Evolutionary conservation across 805 yeast species (phyloP).

Genomic region (Ogataea neopini): DNA sequence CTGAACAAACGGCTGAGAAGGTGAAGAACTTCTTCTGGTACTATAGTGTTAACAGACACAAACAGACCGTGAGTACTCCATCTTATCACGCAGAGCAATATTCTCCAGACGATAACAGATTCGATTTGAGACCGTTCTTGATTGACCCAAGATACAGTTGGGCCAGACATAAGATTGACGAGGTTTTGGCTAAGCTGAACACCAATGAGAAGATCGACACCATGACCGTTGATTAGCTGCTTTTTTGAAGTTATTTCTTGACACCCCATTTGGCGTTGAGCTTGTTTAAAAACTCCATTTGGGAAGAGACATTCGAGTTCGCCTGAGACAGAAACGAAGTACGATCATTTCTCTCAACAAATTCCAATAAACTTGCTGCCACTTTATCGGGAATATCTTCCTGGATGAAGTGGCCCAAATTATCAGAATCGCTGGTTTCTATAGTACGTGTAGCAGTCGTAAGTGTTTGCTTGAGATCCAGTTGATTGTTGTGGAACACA

Average conservation of each 20-base stretch:
- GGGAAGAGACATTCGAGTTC: constrained; percentile 19
- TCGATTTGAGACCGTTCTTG: constrained; percentile 93
- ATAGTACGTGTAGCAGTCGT: constrained; percentile 30
- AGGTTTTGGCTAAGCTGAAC: constrained; percentile 61
- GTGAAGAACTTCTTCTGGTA: constrained; percentile 91
- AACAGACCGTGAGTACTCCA: constrained; percentile 97
- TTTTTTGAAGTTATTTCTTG: constrained; percentile 16
- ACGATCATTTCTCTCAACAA: constrained; percentile 46
- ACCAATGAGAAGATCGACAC: constrained; percentile 37
- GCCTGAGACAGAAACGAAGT: constrained; percentile 34
- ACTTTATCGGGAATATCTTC: constrained; percentile 81
- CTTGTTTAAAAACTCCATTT: constrained; percentile 30
- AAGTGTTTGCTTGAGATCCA: constrained; percentile 20
- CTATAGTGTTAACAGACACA: constrained; percentile 94
- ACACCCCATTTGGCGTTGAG: constrained; percentile 38
- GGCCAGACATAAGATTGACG: constrained; percentile 88
- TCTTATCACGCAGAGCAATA: constrained; percentile 97
- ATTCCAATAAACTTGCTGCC: constrained; percentile 54
- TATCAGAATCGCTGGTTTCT: constrained; percentile 35
- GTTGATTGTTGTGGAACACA: constrained; percentile 52
- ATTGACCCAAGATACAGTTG: constrained; percentile 86
- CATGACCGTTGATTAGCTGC: constrained; percentile 45
- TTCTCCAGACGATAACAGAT: constrained; percentile 97
- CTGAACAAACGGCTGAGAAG: constrained; percentile 85
- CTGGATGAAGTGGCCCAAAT: constrained; percentile 92